Conservation (phyloP, 2,329 filamentous ascomycete species). For the Coniochaeta sp. region DNA sequence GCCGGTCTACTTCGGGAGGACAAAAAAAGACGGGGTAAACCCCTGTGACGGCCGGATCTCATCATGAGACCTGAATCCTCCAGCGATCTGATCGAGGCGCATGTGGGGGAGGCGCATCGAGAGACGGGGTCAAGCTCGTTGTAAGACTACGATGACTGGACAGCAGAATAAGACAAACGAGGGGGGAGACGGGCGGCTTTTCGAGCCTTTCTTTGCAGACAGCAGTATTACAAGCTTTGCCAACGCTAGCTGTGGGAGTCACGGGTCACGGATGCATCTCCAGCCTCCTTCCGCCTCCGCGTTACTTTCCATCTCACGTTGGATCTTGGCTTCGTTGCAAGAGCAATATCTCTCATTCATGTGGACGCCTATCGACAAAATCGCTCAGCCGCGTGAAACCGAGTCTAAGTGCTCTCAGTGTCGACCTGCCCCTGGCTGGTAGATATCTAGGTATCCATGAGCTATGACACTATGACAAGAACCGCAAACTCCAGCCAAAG, state of each 20-base stretch:
- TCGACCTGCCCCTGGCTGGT: not conserved
- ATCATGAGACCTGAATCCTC: not conserved
- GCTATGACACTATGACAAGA: not conserved
- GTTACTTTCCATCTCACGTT: not conserved
- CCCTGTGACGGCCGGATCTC: not conserved
- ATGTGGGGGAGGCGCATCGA: not conserved
- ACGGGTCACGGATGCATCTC: not conserved
- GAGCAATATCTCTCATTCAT: not conserved
- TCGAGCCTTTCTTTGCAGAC: not conserved
- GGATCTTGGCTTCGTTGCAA: not conserved
- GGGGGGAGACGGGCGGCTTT: not conserved
- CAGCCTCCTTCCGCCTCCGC: not conserved
- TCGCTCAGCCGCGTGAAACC: not conserved
- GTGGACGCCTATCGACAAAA: not conserved
- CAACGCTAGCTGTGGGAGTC: not conserved
- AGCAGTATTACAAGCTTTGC: not conserved
- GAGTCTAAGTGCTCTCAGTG: not conserved
- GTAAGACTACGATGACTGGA: not conserved
- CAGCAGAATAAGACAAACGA: not conserved
- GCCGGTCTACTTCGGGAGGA: not conserved
- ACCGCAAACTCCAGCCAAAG: constrained; percentile 1
- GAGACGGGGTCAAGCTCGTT: not conserved
- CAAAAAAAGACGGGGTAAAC: not conserved
- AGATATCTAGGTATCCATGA: not conserved
- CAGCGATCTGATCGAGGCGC: not conserved